These are phyloP conservation scores for Tetradesmus lagerheimii DNA, from an alignment of 139 green algal species.

Conservation along the genomic window DNA sequence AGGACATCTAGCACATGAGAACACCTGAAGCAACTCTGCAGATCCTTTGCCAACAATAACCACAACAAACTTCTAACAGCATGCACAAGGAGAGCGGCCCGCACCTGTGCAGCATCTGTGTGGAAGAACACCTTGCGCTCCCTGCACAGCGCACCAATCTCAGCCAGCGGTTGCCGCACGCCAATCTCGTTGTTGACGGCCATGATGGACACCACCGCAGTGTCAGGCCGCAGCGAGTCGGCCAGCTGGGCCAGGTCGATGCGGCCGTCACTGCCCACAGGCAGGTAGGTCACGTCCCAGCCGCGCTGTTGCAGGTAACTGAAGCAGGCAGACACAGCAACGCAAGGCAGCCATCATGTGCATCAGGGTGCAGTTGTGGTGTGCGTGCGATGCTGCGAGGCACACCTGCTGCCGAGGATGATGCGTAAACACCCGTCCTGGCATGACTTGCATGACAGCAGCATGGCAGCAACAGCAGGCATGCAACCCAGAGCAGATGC, in stretches of 20 bases:
- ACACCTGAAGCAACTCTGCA: not conserved
- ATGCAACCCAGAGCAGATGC: too few relatives aligned
- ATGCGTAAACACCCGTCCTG: too few relatives aligned
- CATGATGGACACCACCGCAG: constrained; percentile 95
- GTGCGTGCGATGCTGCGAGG: not conserved
- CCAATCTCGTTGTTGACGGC: constrained; percentile 99
- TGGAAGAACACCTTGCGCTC: constrained; percentile 91
- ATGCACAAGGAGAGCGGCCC: not conserved
- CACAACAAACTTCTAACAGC: not conserved
- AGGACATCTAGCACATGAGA: too few relatives aligned
- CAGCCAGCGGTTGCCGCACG: constrained; percentile 90
- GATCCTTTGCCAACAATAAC: not conserved
- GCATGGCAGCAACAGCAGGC: not conserved
- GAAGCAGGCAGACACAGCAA: not conserved
- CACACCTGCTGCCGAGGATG: too few relatives aligned
- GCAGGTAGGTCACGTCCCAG: constrained; percentile 97
- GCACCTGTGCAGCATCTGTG: constrained; percentile 89
- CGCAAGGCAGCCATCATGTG: not conserved
- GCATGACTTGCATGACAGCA: too few relatives aligned
- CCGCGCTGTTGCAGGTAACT: constrained; percentile 91
- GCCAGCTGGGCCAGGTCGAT: constrained; percentile 88
- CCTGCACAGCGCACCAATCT: constrained; percentile 93
- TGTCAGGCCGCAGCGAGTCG: constrained; percentile 88
- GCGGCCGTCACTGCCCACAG: constrained; percentile 90
- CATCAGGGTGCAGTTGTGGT: not conserved